phyloP scores from a whole-genome alignment of 257 asterid species.

The Orobanche coerulescens region DNA sequence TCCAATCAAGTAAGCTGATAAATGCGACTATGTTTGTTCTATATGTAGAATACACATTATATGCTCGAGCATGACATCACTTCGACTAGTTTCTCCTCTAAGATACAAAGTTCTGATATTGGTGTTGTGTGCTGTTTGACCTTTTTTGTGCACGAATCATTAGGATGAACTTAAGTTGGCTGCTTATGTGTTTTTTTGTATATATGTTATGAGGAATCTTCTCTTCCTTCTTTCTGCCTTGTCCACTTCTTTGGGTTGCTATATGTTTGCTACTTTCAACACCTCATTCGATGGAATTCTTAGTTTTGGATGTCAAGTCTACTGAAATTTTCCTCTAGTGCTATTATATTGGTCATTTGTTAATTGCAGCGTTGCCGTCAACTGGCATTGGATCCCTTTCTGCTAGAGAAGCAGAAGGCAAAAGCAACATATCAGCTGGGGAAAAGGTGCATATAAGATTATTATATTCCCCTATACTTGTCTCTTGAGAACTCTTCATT shows the following conservation, averaged over 20 bases:
- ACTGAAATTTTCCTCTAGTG: not conserved
- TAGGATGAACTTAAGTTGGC: not conserved
- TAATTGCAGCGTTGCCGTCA: conserved; percentile 70
- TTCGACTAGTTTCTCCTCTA: not conserved
- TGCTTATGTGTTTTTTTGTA: not conserved
- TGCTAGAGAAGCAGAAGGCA: conserved; percentile 96
- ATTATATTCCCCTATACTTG: not conserved
- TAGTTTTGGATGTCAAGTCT: not conserved
- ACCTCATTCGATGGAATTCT: conserved; percentile 9
- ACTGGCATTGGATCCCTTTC: conserved; percentile 92
- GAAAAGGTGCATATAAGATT: conserved; percentile 53
- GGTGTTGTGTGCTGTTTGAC: not conserved
- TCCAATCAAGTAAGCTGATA: conserved; percentile 73
- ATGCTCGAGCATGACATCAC: not conserved
- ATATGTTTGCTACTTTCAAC: not conserved
- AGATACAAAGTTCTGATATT: not conserved
- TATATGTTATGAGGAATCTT: not conserved
- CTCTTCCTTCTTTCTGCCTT: not conserved
- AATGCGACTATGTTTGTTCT: not conserved
- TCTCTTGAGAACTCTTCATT: not conserved
- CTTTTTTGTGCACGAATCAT: not conserved
- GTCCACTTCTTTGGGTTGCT: not conserved
- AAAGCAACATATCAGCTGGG: conserved; percentile 73
- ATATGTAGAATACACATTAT: not conserved
- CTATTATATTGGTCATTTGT: conserved; percentile 20